phyloP scores from a whole-genome alignment of 495 filamentous ascomycete species.

The Echria macrotheca region DNA sequence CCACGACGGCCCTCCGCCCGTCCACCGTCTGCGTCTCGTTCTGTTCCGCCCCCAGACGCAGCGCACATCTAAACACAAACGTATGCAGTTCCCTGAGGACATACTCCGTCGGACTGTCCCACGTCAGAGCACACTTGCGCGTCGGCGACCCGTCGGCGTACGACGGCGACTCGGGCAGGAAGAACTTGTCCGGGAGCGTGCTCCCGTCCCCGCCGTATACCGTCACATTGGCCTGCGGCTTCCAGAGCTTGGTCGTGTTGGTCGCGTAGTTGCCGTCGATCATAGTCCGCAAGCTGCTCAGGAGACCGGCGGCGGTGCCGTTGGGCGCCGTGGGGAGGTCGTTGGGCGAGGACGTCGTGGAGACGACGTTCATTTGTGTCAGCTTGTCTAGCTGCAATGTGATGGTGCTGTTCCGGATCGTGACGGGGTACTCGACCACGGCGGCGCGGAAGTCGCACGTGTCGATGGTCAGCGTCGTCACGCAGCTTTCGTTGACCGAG shows the following conservation, averaged over 20 bases:
- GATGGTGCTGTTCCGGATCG: slow-evolving; percentile 10
- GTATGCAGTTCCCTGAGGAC: not conserved
- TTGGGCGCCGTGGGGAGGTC: not conserved
- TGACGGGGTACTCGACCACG: slow-evolving; percentile 13
- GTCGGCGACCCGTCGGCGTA: not conserved
- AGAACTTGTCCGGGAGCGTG: not conserved
- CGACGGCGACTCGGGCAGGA: too few relatives aligned
- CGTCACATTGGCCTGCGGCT: not conserved
- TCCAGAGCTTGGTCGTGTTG: slow-evolving; percentile 5
- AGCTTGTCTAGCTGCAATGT: not conserved
- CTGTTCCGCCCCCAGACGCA: not conserved
- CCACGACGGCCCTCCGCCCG: not conserved
- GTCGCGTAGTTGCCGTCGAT: not conserved
- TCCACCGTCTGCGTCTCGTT: not conserved
- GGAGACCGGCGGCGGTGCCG: not conserved
- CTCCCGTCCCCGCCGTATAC: not conserved
- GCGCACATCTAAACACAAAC: not conserved
- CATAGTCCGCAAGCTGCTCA: not conserved
- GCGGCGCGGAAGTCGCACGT: slow-evolving; percentile 12
- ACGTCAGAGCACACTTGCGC: not conserved
- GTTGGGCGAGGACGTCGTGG: not conserved
- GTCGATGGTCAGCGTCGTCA: slow-evolving; percentile 4
- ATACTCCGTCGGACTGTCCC: slow-evolving; percentile 5
- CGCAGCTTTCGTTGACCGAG: slow-evolving; percentile 5
- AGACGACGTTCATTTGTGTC: not conserved